Base-by-base conservation (phyloP, 1,284 basidiomycete genomes). In the Thelephora terrestris region DNA sequence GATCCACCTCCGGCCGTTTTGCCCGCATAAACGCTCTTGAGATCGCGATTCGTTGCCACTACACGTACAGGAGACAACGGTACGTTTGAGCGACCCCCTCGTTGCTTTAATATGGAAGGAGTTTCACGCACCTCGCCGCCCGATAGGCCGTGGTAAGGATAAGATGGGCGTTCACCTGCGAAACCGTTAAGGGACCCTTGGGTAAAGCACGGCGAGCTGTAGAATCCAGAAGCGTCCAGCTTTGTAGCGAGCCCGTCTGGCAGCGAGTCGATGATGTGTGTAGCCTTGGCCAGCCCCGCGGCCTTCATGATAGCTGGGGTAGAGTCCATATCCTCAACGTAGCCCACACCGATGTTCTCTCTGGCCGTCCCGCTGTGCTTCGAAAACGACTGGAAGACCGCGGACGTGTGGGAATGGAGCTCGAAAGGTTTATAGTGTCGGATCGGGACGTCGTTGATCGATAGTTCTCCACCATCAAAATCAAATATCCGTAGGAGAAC, bases 31-130 rank as follows among this genome's bases (percentile, higher is more conserved):
- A 91, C 17, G 87, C 84, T 46, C 88, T 76, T 45, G 88, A 81
- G 42, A 91, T 74, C 12, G 88, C 87, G 52, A 91, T 74, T 56
- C 85, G 73, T 68, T 91, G 88, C 88, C 88, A 91, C 83, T 91
- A 65, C 29, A 53, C 35, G 32, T 52, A 35, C 47, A 48, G 49
- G 29, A 53, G 46, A 52, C 49, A n/a, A n/a, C 39, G 52, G 50
- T 5, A 49, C 29, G 32, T 29, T 14, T 24, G 20, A 27, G 37
- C 16, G n/a, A 7, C 14, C 12, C 29, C 29, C 29, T 32, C 9
- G 29, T 32, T 32, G 29, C 6, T 7, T 10, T 32, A 32, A 14
- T 10, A 32, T 10, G 14, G 3, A 32, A 10, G 29, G 29, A 27
- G n/a, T 12, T 18, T 35, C n/a, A 59, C 74, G 53, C 63, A 85